phyloP scores from a whole-genome alignment of 768 basidiomycete genomes.

The Russula compacta region DNA sequence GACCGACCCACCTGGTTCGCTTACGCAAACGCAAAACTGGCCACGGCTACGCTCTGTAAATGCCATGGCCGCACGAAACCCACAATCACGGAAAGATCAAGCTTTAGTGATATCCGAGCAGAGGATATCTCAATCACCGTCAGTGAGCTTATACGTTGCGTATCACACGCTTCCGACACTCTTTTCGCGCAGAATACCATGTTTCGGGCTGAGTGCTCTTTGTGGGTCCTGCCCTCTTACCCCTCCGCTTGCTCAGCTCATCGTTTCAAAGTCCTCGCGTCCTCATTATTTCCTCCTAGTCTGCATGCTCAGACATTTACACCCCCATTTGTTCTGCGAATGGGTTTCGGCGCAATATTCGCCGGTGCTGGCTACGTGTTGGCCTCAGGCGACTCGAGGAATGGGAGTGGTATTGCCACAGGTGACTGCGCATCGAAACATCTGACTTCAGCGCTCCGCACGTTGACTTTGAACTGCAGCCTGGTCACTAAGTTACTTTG shows the following conservation, averaged over 20 bases:
- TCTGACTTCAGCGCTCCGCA: background rate
- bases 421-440: slow-evolving; percentile 21
- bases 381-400: slow-evolving; percentile 31
- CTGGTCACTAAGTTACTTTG: slow-evolving; percentile 39
- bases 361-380: slow-evolving; percentile 38
- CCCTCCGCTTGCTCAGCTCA: background rate
- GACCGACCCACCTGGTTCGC: background rate
- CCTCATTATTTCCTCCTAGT: slow-evolving; percentile 30
- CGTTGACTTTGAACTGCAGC: slow-evolving; percentile 23
- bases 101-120: background rate
- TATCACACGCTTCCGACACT: background rate
- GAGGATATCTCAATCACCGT: slow-evolving; percentile 20
- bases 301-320: slow-evolving; percentile 25
- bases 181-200: slow-evolving; percentile 21
- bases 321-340: slow-evolving; percentile 36
- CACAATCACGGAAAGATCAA: background rate
- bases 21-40: background rate
- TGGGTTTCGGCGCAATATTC: slow-evolving; percentile 37
- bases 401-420: slow-evolving; percentile 38
- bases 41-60: background rate
- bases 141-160: slow-evolving; percentile 2
- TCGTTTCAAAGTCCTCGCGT: slow-evolving; percentile 30
- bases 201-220: slow-evolving; percentile 27
- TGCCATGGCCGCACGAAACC: background rate
- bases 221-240: slow-evolving; percentile 24